A percentile compares a stretch with the other conserved stretches of the same genome.
These are phyloP conservation scores for Hyaloscypha bicolor DNA, from an alignment of 495 filamentous ascomycete species.

Conservation along the genomic window DNA sequence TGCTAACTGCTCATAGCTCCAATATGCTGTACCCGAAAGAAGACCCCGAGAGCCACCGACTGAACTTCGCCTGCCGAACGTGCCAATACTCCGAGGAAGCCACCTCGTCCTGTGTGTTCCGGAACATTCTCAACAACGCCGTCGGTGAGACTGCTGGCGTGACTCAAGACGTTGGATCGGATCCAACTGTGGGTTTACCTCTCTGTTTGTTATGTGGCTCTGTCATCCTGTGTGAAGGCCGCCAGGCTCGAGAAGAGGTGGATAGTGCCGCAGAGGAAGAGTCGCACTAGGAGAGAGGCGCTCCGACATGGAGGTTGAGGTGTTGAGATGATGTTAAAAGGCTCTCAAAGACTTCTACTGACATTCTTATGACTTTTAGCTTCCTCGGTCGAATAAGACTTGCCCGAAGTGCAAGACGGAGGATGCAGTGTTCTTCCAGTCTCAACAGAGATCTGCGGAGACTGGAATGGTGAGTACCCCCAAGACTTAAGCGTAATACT, in stretches of 20 bases:
- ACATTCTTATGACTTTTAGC: constrained; percentile 59
- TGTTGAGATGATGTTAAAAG: constrained; percentile 7
- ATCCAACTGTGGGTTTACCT: constrained; percentile 89
- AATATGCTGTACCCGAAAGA: constrained; percentile 99
- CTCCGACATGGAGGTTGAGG: constrained; percentile 8
- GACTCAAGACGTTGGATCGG: constrained; percentile 91
- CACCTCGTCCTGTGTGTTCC: constrained; percentile 84
- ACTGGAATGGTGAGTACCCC: constrained; percentile 87
- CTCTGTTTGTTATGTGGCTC: constrained; percentile 36
- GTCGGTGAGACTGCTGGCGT: constrained; percentile 96
- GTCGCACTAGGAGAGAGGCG: constrained; percentile 8
- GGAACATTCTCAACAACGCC: constrained; percentile 85
- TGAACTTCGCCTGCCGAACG: constrained; percentile 73
- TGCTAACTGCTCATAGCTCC: constrained; percentile 52
- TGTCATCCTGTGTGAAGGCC: constrained; percentile 30
- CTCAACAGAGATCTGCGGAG: constrained; percentile 91
- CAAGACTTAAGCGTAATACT: not conserved
- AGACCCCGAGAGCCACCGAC: constrained; percentile 60
- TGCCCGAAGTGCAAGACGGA: constrained; percentile 84
- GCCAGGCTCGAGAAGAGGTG: not conserved
- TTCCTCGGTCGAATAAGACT: constrained; percentile 78
- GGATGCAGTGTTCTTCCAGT: constrained; percentile 97
- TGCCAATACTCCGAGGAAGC: constrained; percentile 88
- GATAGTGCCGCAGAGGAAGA: constrained; percentile 15
- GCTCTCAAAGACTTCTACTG: constrained; percentile 42